Conservation (phyloP, 306 rosid species). For the Trichosanthes truncata region DNA sequence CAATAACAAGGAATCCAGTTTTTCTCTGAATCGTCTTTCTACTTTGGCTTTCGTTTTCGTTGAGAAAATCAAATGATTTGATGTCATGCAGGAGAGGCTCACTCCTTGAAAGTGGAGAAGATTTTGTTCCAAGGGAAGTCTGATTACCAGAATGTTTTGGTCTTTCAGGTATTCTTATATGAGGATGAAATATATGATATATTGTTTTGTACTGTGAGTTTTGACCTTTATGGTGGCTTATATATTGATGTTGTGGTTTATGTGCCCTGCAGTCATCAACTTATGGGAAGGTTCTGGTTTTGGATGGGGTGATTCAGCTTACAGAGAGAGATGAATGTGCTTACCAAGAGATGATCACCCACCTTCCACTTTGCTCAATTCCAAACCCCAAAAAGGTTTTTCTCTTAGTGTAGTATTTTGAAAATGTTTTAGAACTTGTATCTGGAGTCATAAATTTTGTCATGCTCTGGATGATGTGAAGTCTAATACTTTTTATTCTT, state of each 20-base stretch:
- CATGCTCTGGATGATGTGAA: not conserved
- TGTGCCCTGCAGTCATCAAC: conserved; percentile 64
- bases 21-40: not conserved
- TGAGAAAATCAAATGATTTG: not conserved
- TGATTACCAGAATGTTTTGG: conserved; percentile 86
- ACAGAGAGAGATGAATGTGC: conserved; percentile 99
- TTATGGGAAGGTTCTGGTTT: conserved; percentile 89
- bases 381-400: conserved; percentile 76
- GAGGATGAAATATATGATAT: not conserved
- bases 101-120: conserved; percentile 92
- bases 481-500: not conserved
- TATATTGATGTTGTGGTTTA: conserved; percentile 4
- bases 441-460: not conserved
- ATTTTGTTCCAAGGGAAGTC: conserved; percentile 83
- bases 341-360: conserved; percentile 97
- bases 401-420: not conserved
- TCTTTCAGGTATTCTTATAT: conserved; percentile 60
- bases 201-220: conserved; percentile 2
- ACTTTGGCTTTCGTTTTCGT: not conserved
- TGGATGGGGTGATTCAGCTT: conserved; percentile 98
- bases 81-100: conserved; percentile 76
- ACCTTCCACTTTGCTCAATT: conserved; percentile 95
- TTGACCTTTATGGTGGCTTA: not conserved
- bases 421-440: not conserved
- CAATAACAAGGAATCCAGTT: not conserved